Evolutionary conservation across 345 rosid genomes (phyloP).

Genomic region (Hirschfeldia incana): DNA sequence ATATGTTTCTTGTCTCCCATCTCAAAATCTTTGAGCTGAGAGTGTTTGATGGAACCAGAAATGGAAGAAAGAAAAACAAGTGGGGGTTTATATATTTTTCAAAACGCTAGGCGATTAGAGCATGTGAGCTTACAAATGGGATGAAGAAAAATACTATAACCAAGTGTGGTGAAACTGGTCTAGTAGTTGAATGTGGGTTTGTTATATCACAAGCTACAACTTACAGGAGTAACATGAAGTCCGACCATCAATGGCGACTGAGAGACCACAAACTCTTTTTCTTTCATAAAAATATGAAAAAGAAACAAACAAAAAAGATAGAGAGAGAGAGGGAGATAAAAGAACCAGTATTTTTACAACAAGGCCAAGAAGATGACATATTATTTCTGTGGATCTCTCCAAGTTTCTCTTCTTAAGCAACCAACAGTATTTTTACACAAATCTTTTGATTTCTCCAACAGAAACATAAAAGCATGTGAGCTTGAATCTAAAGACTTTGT

Average conservation of each 20-base stretch:
- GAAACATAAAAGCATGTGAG: constrained; percentile 1
- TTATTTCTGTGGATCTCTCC: constrained; percentile 17
- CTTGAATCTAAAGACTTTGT: not conserved
- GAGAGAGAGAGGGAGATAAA: not conserved
- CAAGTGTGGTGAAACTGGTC: not conserved
- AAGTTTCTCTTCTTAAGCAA: constrained; percentile 15
- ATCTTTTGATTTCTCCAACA: constrained; percentile 11
- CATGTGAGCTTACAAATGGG: not conserved
- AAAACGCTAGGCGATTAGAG: not conserved
- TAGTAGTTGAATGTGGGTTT: not conserved
- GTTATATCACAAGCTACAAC: not conserved
- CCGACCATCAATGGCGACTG: constrained; percentile 3
- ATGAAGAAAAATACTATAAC: not conserved
- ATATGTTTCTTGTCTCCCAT: not conserved
- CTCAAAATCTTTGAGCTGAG: not conserved
- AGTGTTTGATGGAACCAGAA: not conserved
- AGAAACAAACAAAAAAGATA: not conserved
- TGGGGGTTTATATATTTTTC: not conserved
- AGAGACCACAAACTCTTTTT: not conserved
- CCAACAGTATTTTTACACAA: not conserved
- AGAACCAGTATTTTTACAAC: constrained; percentile 14
- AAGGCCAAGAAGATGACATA: not conserved
- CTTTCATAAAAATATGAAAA: not conserved
- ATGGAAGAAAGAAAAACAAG: not conserved
- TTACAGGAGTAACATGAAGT: constrained; percentile 25